Evolutionary conservation across 352 stramenopile genomes (phyloP).

Genomic region (Globisporangium polare): DNA sequence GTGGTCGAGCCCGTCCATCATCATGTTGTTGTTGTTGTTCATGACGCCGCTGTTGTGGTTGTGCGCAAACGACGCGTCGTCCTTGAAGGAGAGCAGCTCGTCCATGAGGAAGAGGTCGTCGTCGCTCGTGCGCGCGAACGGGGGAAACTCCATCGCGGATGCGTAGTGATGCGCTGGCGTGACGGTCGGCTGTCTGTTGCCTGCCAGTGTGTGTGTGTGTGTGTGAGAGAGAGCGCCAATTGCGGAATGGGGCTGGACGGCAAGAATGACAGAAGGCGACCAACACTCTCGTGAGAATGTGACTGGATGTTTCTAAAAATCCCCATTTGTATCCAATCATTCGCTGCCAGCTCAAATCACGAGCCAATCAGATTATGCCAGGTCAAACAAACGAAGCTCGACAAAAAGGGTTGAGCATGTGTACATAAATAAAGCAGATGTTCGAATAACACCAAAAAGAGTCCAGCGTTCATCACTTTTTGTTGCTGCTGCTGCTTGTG

Average conservation of each 20-base stretch:
- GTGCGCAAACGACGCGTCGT: conserved; percentile 23
- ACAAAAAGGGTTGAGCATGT: too few relatives aligned
- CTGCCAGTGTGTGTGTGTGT: neutral
- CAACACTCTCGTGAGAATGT: conserved; percentile 1
- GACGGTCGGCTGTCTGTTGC: neutral
- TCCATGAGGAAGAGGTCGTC: conserved; percentile 39
- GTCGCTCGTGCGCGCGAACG: conserved; percentile 8
- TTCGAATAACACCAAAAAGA: too few relatives aligned
- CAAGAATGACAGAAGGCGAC: neutral
- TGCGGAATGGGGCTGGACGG: neutral
- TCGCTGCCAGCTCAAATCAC: too few relatives aligned
- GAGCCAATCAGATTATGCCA: too few relatives aligned
- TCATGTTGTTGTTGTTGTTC: conserved; percentile 1
- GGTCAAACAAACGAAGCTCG: too few relatives aligned
- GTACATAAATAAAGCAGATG: too few relatives aligned
- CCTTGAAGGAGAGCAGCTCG: conserved; percentile 49
- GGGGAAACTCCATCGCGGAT: conserved; percentile 5
- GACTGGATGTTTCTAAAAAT: neutral
- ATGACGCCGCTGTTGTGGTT: neutral
- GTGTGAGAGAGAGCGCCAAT: neutral
- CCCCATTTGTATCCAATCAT: too few relatives aligned
- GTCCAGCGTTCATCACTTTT: too few relatives aligned
- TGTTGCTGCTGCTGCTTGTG: too few relatives aligned
- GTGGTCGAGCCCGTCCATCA: conserved; percentile 18
- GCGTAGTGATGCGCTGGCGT: neutral